phyloP scores from a whole-genome alignment of 805 yeast species.

The Candida xyloterini region DNA sequence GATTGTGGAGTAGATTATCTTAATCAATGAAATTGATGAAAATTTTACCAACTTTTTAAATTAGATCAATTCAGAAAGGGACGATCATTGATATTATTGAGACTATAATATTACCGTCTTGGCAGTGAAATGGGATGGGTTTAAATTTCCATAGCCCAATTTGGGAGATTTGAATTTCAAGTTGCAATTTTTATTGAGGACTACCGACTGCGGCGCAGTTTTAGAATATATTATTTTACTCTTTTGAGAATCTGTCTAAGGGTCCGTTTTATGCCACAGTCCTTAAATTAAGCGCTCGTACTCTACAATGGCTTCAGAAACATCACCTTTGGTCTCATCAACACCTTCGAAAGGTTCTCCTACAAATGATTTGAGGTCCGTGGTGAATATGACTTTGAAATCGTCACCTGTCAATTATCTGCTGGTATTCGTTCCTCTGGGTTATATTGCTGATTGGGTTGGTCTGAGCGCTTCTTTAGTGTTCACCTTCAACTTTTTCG shows the following conservation, averaged over 20 bases:
- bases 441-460: constrained; percentile 66
- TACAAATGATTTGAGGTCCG: constrained; percentile 4
- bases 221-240: not conserved
- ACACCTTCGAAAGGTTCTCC: constrained; percentile 2
- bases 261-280: not conserved
- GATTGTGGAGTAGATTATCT: no score
- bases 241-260: not conserved
- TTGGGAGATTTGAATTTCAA: not conserved
- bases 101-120: not conserved
- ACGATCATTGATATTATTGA: no score
- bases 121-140: not conserved
- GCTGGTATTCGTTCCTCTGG: constrained; percentile 84
- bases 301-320: constrained; percentile 15
- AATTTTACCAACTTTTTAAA: no score
- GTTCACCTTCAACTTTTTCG: constrained; percentile 77
- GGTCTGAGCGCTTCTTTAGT: constrained; percentile 51
- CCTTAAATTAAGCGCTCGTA: not conserved
- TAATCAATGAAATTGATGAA: no score
- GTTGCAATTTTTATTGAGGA: not conserved
- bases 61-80: no score
- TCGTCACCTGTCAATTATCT: constrained; percentile 66
- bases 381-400: constrained; percentile 18
- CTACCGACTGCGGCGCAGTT: constrained; percentile 1
- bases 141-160: not conserved
- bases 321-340: constrained; percentile 11